These are phyloP conservation scores for Syzygium oleosum DNA, from an alignment of 345 rosid species.

Conservation along the genomic window DNA sequence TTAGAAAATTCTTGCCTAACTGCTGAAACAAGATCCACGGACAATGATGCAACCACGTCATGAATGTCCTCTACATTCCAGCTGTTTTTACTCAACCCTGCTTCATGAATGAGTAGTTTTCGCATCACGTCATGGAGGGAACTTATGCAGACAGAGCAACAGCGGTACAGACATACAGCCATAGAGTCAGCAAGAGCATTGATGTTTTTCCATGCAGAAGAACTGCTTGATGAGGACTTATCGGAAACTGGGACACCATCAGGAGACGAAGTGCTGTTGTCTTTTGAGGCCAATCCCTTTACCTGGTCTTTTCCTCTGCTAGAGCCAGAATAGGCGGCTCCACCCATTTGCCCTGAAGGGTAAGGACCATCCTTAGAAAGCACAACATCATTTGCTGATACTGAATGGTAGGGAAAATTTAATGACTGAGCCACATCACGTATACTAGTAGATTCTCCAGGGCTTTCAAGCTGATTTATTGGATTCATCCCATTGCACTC, in stretches of 20 bases:
- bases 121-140: conserved; percentile 40
- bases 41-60: conserved; percentile 60
- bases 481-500: conserved; percentile 23
- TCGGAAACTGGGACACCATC: not conserved
- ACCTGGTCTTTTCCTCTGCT: not conserved
- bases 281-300: not conserved
- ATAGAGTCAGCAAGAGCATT: conserved; percentile 21
- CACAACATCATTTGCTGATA: not conserved
- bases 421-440: not conserved
- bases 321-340: not conserved
- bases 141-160: conserved; percentile 57
- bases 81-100: conserved; percentile 24
- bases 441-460: not conserved
- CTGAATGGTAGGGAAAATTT: not conserved
- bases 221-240: not conserved
- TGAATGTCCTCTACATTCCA: conserved; percentile 58
- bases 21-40: conserved; percentile 51
- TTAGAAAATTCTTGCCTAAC: conserved; percentile 39
- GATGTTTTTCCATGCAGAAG: not conserved
- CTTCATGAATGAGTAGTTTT: conserved; percentile 31
- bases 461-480: not conserved
- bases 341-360: not conserved
- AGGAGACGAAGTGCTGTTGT: not conserved
- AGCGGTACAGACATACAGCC: conserved; percentile 43
- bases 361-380: not conserved